Conservation (phyloP, 306 rosid genomes). For the Gastrolobium bilobum region DNA sequence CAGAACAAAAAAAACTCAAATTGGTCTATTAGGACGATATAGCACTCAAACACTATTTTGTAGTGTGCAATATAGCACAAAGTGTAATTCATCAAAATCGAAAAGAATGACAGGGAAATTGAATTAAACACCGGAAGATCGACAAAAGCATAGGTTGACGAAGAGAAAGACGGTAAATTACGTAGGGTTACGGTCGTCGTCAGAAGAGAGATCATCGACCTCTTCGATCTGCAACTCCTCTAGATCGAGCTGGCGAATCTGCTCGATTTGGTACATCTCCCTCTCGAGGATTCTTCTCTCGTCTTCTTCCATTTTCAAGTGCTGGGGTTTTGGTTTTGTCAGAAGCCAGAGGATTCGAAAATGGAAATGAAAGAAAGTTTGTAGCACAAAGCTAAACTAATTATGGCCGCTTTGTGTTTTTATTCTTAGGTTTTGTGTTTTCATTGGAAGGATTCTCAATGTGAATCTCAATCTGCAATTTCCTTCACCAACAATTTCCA, state of each 20-base stretch:
- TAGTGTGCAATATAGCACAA: not conserved
- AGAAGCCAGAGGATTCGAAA: not conserved
- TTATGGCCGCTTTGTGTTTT: too few relatives aligned
- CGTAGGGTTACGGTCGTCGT: constrained; percentile 60
- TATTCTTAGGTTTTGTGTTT: too few relatives aligned
- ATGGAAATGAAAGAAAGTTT: constrained; percentile 7
- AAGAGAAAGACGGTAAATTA: constrained; percentile 46
- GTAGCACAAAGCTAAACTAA: not conserved
- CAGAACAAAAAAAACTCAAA: constrained; percentile 22
- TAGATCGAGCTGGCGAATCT: constrained; percentile 76
- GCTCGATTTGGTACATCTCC: constrained; percentile 83
- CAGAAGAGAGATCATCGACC: constrained; percentile 69
- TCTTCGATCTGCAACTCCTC: constrained; percentile 81
- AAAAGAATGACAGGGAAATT: not conserved
- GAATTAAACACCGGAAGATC: not conserved
- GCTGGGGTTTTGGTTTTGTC: constrained; percentile 11
- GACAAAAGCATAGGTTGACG: not conserved
- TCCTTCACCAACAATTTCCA: not conserved
- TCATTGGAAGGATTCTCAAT: not conserved
- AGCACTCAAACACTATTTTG: not conserved
- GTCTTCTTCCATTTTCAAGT: constrained; percentile 56
- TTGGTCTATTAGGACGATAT: not conserved
- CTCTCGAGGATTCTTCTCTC: constrained; percentile 58
- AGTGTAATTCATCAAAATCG: not conserved
- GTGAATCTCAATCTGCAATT: not conserved